These are phyloP conservation scores for Saraca asoca DNA, from an alignment of 331 rosid species.

Conservation along the genomic window DNA sequence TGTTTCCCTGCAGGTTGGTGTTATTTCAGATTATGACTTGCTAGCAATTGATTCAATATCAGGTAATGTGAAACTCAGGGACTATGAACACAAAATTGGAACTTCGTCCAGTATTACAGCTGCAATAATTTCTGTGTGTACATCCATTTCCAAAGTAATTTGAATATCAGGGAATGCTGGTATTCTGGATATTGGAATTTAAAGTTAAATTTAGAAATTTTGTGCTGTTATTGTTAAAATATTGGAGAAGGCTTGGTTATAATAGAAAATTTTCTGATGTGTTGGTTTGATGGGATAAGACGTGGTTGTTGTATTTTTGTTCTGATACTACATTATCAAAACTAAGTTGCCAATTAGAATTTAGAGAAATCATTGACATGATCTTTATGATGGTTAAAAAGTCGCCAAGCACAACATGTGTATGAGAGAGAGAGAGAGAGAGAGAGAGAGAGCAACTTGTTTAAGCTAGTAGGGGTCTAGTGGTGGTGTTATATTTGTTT, in stretches of 20 bases:
- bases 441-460: background rate
- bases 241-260: background rate
- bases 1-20: slow-evolving; percentile 73
- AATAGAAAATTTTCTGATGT: background rate
- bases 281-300: background rate
- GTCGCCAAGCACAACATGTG: background rate
- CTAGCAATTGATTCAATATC: slow-evolving; percentile 85
- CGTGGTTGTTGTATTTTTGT: too few relatives aligned
- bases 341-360: background rate
- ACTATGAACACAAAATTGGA: background rate
- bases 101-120: background rate
- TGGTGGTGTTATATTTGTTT: slow-evolving; percentile 1
- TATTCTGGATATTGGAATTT: background rate
- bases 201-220: background rate
- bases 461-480: slow-evolving; percentile 1
- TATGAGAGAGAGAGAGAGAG: too few relatives aligned
- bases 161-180: slow-evolving; percentile 17
- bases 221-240: slow-evolving; percentile 25
- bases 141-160: background rate
- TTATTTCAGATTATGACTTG: slow-evolving; percentile 90
- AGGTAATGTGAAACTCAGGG: slow-evolving; percentile 42
- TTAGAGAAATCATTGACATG: background rate
- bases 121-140: slow-evolving; percentile 1
- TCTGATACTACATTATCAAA: too few relatives aligned
- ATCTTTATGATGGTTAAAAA: background rate